Conservation (phyloP, 164 flowering plant species). For the Sedum album region DNA sequence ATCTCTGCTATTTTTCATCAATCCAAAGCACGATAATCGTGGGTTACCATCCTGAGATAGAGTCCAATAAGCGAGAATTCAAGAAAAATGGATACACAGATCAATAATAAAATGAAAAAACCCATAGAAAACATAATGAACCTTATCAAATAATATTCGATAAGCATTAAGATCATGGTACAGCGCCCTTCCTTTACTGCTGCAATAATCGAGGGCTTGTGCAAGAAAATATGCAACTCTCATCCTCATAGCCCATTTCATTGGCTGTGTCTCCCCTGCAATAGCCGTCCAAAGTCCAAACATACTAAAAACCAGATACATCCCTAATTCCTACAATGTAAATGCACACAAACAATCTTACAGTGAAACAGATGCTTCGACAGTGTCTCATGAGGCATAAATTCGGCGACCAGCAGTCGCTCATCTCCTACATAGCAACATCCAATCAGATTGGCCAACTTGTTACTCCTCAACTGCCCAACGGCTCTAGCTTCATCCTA, state of each 20-base stretch:
- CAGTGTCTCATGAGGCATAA: slow-evolving; percentile 80
- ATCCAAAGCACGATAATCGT: slow-evolving; percentile 77
- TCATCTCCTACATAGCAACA: slow-evolving; percentile 29
- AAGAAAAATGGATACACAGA: no score
- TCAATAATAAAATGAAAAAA: no score
- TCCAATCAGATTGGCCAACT: slow-evolving; percentile 61
- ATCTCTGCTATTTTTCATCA: slow-evolving; percentile 90
- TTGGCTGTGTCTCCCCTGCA: slow-evolving; percentile 81
- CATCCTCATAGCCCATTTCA: slow-evolving; percentile 88
- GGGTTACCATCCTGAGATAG: slow-evolving; percentile 76
- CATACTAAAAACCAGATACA: not conserved
- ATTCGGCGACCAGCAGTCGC: slow-evolving; percentile 82
- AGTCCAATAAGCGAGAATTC: no score
- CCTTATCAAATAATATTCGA: slow-evolving; percentile 77
- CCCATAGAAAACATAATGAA: slow-evolving; percentile 8
- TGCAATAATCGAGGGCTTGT: slow-evolving; percentile 82
- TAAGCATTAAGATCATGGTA: slow-evolving; percentile 94
- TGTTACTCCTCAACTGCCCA: slow-evolving; percentile 64
- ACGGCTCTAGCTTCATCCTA: slow-evolving; percentile 42
- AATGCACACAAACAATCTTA: slow-evolving; percentile 19
- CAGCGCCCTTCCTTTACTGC: slow-evolving; percentile 71
- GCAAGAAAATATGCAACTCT: slow-evolving; percentile 83
- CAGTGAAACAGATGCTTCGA: slow-evolving; percentile 90
- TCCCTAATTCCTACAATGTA: no score
- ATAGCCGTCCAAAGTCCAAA: no score